These are phyloP conservation scores for Anthoceros angustus DNA, from an alignment of 225 moss, liverwort and hornwort genomes.

Conservation along the genomic window DNA sequence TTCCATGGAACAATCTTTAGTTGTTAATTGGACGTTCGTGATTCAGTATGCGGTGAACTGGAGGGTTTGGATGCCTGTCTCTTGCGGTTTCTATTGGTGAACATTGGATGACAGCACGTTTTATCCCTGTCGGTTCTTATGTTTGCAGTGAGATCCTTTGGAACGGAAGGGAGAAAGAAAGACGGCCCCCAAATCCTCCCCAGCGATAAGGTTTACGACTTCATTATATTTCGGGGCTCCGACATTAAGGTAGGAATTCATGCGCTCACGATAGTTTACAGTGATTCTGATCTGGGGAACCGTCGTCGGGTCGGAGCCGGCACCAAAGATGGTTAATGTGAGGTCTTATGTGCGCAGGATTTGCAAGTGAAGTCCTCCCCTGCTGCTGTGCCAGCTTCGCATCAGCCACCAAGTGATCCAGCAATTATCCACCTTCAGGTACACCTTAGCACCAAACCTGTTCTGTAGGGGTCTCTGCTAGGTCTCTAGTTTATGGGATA, in stretches of 20 bases:
- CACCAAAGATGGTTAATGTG: neutral
- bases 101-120: neutral
- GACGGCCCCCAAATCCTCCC: conserved; percentile 95
- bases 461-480: neutral
- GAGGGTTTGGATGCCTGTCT: too few relatives aligned
- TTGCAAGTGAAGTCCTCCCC: conserved; percentile 99
- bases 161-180: conserved; percentile 97
- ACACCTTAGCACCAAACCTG: neutral
- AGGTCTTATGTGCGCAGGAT: conserved; percentile 30
- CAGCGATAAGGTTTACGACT: conserved; percentile 98
- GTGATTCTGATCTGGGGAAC: neutral
- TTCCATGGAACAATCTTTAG: too few relatives aligned
- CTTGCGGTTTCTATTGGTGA: too few relatives aligned
- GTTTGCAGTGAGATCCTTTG: conserved; percentile 83
- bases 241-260: conserved; percentile 64
- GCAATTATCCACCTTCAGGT: conserved; percentile 99
- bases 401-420: conserved; percentile 76
- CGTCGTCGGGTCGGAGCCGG: neutral
- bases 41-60: too few relatives aligned
- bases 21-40: too few relatives aligned
- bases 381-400: conserved; percentile 65
- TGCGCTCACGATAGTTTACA: conserved; percentile 3
- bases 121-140: conserved; percentile 4
- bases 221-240: conserved; percentile 96
- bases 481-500: neutral